These are phyloP conservation scores for Chloranthus sessilifolius DNA, from an alignment of 164 flowering plant genomes.

Conservation along the genomic window DNA sequence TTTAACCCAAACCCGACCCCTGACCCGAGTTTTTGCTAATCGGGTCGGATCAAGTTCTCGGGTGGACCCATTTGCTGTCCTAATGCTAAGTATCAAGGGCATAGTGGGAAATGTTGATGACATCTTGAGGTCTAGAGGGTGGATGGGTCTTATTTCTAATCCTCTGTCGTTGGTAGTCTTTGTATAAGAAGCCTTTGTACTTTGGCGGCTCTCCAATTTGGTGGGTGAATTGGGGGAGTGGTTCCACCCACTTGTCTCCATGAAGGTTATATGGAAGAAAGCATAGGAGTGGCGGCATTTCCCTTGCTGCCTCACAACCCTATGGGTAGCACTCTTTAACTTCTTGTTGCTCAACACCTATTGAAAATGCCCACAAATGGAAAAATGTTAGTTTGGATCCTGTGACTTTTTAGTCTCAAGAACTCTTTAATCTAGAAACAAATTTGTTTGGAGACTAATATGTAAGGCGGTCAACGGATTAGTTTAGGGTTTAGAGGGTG, in stretches of 20 bases:
- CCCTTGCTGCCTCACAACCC: conserved; percentile 39
- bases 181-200: conserved; percentile 45
- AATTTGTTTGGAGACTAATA: too few species aligned
- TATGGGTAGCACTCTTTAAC: conserved; percentile 53
- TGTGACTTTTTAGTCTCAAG: too few species aligned
- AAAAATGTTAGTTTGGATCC: too few species aligned
- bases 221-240: conserved; percentile 25
- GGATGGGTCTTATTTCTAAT: conserved; percentile 52
- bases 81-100: too few species aligned
- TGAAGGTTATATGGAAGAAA: conserved; percentile 39
- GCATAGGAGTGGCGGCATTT: conserved; percentile 34
- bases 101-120: conserved; percentile 38
- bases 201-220: conserved; percentile 34
- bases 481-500: too few species aligned
- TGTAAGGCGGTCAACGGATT: too few species aligned
- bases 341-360: conserved; percentile 41
- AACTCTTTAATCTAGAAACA: too few species aligned
- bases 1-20: too few species aligned
- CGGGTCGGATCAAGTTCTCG: too few species aligned
- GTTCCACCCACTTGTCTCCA: conserved; percentile 46
- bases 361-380: too few species aligned
- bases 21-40: too few species aligned
- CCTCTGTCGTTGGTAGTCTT: conserved; percentile 42
- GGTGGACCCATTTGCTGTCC: too few species aligned
- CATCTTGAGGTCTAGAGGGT: conserved; percentile 44